Percentiles rank a stretch among this genome's conserved stretches.
Evolutionary conservation across 1,284 basidiomycete genomes (phyloP).

Genomic region (Coniophora puteana): DNA sequence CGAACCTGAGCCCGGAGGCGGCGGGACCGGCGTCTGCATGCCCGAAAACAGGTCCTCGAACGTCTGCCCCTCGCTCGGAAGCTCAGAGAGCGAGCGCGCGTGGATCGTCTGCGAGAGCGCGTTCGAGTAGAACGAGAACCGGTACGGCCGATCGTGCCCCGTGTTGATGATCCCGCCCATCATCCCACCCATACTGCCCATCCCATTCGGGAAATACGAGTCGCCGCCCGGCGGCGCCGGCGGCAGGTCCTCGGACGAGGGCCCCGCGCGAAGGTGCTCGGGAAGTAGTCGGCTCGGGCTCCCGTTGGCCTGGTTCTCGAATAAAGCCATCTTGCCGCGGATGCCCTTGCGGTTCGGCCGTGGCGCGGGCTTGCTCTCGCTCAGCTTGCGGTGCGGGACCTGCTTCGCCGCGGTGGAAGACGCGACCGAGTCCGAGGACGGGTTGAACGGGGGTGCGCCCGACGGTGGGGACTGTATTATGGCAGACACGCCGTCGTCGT

Average conservation of each 20-base stretch:
- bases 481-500: too few species aligned
- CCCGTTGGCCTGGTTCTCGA: slow-evolving; percentile 65
- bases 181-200: too few species aligned
- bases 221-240: slow-evolving; percentile 10
- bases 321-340: slow-evolving; percentile 88
- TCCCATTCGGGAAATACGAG: slow-evolving; percentile 16
- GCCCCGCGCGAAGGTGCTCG: slow-evolving; percentile 25
- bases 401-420: slow-evolving; percentile 29
- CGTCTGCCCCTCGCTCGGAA: slow-evolving; percentile 90
- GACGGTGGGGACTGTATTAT: slow-evolving; percentile 10
- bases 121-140: slow-evolving; percentile 99
- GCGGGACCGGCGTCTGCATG: slow-evolving; percentile 12
- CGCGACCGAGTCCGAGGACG: slow-evolving; percentile 15
- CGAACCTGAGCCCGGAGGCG: too few species aligned
- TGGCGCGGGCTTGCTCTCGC: slow-evolving; percentile 69
- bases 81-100: slow-evolving; percentile 87
- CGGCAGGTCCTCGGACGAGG: slow-evolving; percentile 26
- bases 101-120: slow-evolving; percentile 92
- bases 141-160: slow-evolving; percentile 88
- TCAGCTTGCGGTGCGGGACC: slow-evolving; percentile 81
- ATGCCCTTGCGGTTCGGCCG: slow-evolving; percentile 62
- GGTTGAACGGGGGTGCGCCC: slow-evolving; percentile 20
- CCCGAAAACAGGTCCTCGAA: slow-evolving; percentile 92
- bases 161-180: slow-evolving; percentile 38
- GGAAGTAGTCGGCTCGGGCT: slow-evolving; percentile 36